Evolutionary conservation across 2,329 filamentous ascomycete species (phyloP), one percentile per base, ranked within the genome.

Genomic region (Neoascochyta sp.): DNA sequence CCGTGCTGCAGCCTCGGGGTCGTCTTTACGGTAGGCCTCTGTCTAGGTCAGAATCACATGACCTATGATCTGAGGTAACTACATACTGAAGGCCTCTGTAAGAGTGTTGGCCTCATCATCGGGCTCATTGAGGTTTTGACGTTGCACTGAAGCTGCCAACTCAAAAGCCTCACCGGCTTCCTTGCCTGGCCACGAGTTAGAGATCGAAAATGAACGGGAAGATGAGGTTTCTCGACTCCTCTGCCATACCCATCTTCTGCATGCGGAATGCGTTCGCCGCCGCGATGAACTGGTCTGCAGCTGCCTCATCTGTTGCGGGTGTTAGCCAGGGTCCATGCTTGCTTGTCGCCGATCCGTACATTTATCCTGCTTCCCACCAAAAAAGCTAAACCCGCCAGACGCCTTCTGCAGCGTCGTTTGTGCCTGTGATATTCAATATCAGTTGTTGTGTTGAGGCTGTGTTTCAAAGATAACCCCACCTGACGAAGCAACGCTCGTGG

Each of bases 181-280:
- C 60, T 82, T 80, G 67, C 81, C 87, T 92, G 36, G 11, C 15
- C n/a, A n/a, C n/a, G n/a, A n/a, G n/a, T n/a, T n/a, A n/a, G n/a
- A n/a, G n/a, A n/a, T n/a, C n/a, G n/a, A n/a, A n/a, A n/a, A n/a
- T n/a, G n/a, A n/a, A n/a, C n/a, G n/a, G n/a, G n/a, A n/a, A n/a
- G n/a, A n/a, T n/a, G n/a, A n/a, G n/a, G n/a, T n/a, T n/a, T n/a
- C n/a, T n/a, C n/a, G n/a, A n/a, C n/a, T n/a, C 1, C 9, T 27
- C 22, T 13, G 7, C 44, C 71, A 50, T 70, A 90, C 86, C 83
- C 69, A 83, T 78, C 62, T 86, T 86, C 66, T 92, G 82, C 71
- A 93, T 80, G 57, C 86, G 78, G 64, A 94, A 96, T 36, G 86
- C 86, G 69, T 95, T 95, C 41, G 82, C 92, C 22, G 90, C 90